Base-by-base conservation (phyloP, 2,329 filamentous ascomycete genomes). In the Hymenoscyphus repandus region DNA sequence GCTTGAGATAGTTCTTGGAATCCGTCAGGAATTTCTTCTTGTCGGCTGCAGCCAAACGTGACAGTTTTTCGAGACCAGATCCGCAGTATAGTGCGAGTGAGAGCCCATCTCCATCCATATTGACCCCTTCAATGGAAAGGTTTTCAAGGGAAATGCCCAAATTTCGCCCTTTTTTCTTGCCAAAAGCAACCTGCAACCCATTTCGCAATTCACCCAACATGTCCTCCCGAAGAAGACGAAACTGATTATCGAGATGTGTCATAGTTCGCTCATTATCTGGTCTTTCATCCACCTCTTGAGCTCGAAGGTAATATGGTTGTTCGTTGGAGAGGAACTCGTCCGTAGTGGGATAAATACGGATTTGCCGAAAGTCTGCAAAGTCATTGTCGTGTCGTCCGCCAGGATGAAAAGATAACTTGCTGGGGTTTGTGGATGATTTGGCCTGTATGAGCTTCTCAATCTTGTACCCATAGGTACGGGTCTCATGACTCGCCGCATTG, bases 351-450 rank as follows among this genome's bases (percentile, higher is more conserved):
- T 80, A 75, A 12, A 90, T 81, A 2, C 75, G 68, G 32, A 88
- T 80, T 0, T 80, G 52, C 0, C 78, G 73, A 57, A 83, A 83
- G 55, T 88, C 74, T 1, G 60, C 69, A 60, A 77, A 78, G 58
- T 90, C 86, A 48, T 91, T 91, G 64, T 90, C 83, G 56, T 91
- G 86, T 0, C 86, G 76, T 0, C 85, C 85, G 0, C 86, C 86
- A 0, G 84, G 76, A 1, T 39, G 45, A 3, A 40, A 37, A 5
- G 56, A 55, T 5, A 49, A 40, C 42, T 59, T 49, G 11, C 46
- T 18, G 9, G 51, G 37, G 22, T 50, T 30, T 31, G 56, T 47
- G 5, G 60, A 58, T 5, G 11, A 30, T 9, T 20, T 38, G 59
- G 12, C 57, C 39, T 58, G 62, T 49, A 0, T 72, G 45, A 20